These are phyloP conservation scores for Candida michaelii DNA, from an alignment of 805 yeast species.

Conservation along the genomic window DNA sequence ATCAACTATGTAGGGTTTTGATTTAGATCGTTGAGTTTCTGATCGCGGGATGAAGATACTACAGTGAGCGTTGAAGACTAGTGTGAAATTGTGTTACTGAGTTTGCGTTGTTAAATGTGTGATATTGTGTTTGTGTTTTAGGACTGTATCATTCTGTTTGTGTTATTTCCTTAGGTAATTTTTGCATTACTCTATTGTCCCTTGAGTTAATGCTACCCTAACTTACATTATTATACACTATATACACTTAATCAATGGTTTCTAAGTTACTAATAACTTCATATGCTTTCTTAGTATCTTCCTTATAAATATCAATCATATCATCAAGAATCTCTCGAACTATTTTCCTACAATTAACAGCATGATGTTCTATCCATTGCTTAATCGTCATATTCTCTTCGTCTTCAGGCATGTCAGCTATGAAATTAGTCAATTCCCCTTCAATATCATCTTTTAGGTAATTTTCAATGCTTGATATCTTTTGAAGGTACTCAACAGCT, in stretches of 20 bases:
- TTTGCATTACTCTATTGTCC: too few species aligned
- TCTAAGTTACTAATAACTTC: constrained; percentile 13
- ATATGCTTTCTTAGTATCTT: constrained; percentile 53
- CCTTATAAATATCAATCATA: constrained; percentile 48
- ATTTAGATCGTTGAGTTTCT: constrained; percentile 3
- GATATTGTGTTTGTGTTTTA: too few species aligned
- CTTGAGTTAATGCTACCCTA: too few species aligned
- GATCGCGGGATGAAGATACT: constrained; percentile 3
- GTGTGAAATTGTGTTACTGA: too few species aligned
- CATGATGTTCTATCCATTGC: constrained; percentile 64
- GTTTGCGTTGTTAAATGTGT: too few species aligned
- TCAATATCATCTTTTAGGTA: constrained; percentile 61
- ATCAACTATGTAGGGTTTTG: neutral
- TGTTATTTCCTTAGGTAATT: too few species aligned
- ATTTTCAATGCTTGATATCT: constrained; percentile 34
- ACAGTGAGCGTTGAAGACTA: neutral
- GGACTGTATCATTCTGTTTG: too few species aligned
- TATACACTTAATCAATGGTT: constrained; percentile 12
- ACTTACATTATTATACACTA: neutral
- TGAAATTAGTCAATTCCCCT: constrained; percentile 63
- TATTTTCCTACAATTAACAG: constrained; percentile 51
- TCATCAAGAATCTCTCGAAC: constrained; percentile 46
- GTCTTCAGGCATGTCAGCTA: constrained; percentile 65
- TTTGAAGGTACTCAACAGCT: constrained; percentile 33
- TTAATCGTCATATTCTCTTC: constrained; percentile 69